phyloP scores from a whole-genome alignment of 371 early-diverging fungal genomes.

The Mucor lusitanicus region DNA sequence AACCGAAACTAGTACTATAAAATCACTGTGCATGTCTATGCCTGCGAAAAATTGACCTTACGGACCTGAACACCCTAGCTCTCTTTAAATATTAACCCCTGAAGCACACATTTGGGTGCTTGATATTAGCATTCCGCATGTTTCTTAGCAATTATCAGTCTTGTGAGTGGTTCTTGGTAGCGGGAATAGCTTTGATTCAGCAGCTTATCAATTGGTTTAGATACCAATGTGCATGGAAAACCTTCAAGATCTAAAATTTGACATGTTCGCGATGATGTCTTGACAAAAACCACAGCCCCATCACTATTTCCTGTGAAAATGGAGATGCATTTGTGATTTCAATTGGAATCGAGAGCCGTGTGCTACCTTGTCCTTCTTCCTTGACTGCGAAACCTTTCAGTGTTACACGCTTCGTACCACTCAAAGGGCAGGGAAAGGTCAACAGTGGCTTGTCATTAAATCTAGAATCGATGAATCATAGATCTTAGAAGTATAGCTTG shows the following conservation, averaged over 20 bases:
- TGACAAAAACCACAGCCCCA: background rate
- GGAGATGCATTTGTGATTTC: background rate
- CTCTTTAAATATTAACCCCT: background rate
- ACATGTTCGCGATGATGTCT: background rate
- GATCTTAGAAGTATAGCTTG: background rate
- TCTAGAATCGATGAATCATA: constrained; percentile 3
- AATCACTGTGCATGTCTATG: background rate
- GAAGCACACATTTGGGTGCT: background rate
- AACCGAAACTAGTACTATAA: background rate
- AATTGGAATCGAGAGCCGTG: background rate
- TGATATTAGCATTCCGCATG: background rate
- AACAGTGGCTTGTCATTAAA: background rate
- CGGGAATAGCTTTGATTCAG: background rate
- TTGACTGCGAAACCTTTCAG: background rate
- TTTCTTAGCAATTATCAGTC: background rate
- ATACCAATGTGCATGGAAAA: background rate
- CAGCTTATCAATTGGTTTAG: background rate
- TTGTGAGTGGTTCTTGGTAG: background rate
- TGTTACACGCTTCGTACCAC: background rate
- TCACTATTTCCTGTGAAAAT: background rate
- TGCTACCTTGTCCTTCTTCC: background rate
- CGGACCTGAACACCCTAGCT: background rate
- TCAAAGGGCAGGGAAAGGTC: background rate
- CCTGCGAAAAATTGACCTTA: background rate
- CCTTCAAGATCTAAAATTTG: background rate